Base-by-base conservation (phyloP, 2,329 filamentous ascomycete genomes). In the Neonectria sp. region DNA sequence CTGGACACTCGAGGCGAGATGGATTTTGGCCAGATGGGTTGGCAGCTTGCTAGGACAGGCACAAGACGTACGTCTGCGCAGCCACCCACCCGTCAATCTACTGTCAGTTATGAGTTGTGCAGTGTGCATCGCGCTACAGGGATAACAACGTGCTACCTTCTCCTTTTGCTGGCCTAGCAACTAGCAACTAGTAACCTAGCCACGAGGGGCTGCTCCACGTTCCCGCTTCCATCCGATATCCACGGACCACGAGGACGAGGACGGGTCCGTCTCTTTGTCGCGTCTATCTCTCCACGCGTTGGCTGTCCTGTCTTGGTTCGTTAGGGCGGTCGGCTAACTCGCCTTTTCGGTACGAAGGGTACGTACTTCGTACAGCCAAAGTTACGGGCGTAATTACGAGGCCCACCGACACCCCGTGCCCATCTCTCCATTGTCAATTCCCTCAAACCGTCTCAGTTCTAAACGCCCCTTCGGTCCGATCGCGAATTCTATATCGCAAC, bases 41-140 rank as follows among this genome's bases (percentile, higher is more conserved):
- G 62, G 56, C 56, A 55, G 63, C 27, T 66, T 45, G 27, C 58
- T 51, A 57, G 63, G 57, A 65, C 63, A 61, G 63, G 57, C 63
- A 56, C 63, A 43, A 40, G 37, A 56, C 56, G 52, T 55, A 65
- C 53, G 35, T 65, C 51, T 55, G 46, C 46, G 55, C 55, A 58
- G 43, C 52, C 57, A 60, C 52, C 35, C 51, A 49, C 24, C 21
- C 57, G 51, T 60, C 43, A 55, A 60, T 52, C 49, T 21, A 8
- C 45, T 31, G 55, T 53, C 45, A 33, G 35, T 33, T 37, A 33
- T 33, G 49, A 46, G 21, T 31, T 56, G 24, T 21, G 45, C 17
- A 11, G 51, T 55, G 35, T 55, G 51, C 49, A 37, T 46, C 48
- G n/a, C 43, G 43, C 27, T 63, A 45, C 61, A 64, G 49, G 61